Conservation (phyloP, 192 early-diverging fungal species). For the Rhizophagus clarus region DNA sequence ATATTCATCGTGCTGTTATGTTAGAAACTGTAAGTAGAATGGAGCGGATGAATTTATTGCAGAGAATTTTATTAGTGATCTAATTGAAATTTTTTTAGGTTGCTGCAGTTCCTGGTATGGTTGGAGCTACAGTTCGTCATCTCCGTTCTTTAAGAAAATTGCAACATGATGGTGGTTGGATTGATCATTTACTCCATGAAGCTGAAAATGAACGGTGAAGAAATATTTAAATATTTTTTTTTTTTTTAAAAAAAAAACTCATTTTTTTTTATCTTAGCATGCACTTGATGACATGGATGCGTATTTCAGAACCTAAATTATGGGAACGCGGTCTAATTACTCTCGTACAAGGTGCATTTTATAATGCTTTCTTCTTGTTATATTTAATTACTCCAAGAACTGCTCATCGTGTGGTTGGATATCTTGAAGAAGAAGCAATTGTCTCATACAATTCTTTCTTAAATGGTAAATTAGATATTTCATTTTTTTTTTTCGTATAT, state of each 20-base stretch:
- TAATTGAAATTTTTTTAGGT: conserved; percentile 10
- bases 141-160: conserved; percentile 74
- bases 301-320: conserved; percentile 61
- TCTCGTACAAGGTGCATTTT: conserved; percentile 85
- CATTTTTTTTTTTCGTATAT: neutral
- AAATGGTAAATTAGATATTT: conserved; percentile 32
- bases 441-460: conserved; percentile 89
- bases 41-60: too few relatives aligned
- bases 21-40: conserved; percentile 63
- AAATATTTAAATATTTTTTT: neutral
- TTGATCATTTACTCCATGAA: conserved; percentile 86
- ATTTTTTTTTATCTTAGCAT: conserved; percentile 35
- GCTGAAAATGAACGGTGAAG: conserved; percentile 83
- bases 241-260: neutral
- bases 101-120: conserved; percentile 77
- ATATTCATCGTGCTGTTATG: conserved; percentile 78
- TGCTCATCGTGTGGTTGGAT: conserved; percentile 88
- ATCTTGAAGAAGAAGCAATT: conserved; percentile 93
- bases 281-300: conserved; percentile 81
- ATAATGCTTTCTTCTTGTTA: conserved; percentile 86
- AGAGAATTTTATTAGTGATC: neutral
- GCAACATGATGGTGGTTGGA: conserved; percentile 88
- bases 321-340: conserved; percentile 70
- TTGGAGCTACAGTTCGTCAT: conserved; percentile 80
- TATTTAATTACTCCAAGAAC: conserved; percentile 80